Conservation (phyloP, 305 asterid species). For the Euphrasia arctica region DNA sequence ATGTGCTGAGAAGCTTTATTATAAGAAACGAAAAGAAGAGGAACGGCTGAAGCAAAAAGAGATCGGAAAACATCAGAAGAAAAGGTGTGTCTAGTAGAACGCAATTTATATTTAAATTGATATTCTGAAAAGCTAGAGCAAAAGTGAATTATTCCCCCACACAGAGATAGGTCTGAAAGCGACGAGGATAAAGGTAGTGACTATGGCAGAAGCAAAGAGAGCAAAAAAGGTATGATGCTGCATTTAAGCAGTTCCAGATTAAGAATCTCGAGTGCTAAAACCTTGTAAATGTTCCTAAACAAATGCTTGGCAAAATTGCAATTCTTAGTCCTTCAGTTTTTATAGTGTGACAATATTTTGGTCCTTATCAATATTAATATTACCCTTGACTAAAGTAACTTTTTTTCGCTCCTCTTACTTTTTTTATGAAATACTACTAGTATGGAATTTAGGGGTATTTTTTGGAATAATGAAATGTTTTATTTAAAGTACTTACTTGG, state of each 20-base stretch:
- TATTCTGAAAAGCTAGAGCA: not conserved
- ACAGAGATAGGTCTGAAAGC: conserved; percentile 70
- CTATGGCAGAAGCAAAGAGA: conserved; percentile 42
- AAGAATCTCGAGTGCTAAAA: not conserved
- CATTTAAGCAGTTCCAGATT: conserved; percentile 5
- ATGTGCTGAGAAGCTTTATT: conserved; percentile 84
- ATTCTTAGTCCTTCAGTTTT: too few species aligned
- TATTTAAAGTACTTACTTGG: too few species aligned
- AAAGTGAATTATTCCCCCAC: conserved; percentile 16
- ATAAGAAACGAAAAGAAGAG: conserved; percentile 77
- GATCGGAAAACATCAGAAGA: conserved; percentile 39
- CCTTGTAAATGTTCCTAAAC: not conserved
- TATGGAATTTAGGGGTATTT: too few species aligned
- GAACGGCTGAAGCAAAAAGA: conserved; percentile 41
- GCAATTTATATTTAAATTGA: not conserved
- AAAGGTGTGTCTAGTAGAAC: conserved; percentile 40
- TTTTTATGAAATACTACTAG: too few species aligned
- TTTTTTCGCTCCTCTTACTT: too few species aligned
- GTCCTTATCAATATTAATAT: too few species aligned
- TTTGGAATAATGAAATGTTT: too few species aligned
- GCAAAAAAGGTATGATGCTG: conserved; percentile 57
- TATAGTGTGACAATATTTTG: too few species aligned
- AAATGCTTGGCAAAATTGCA: too few species aligned
- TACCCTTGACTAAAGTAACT: too few species aligned
- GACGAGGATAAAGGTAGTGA: conserved; percentile 46